Conservation (phyloP, 108 stramenopile genomes). For the Cylindrotheca closterium region DNA sequence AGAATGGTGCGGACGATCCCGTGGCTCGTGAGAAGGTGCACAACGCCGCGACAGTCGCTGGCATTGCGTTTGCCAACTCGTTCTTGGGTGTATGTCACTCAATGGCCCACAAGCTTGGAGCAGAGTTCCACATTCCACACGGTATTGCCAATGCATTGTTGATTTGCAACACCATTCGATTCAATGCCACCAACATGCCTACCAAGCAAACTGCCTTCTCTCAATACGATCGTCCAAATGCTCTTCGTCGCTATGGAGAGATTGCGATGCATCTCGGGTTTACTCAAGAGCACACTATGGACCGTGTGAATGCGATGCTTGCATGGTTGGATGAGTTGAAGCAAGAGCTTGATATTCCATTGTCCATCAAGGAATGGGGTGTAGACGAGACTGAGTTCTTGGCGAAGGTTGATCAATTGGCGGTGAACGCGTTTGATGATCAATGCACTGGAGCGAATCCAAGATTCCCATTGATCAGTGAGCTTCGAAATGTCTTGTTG, state of each 20-base stretch:
- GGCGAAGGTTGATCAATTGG: conserved; percentile 27
- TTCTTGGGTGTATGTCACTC: conserved; percentile 43
- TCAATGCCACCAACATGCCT: conserved; percentile 29
- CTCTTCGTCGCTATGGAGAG: conserved; percentile 25
- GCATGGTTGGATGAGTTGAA: conserved; percentile 22
- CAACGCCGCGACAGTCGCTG: conserved; percentile 34
- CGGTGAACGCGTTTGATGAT: conserved; percentile 41
- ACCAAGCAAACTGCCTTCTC: conserved; percentile 34
- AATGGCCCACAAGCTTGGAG: conserved; percentile 39
- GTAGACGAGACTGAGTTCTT: conserved; percentile 29
- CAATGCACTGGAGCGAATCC: conserved; percentile 49
- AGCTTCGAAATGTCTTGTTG: conserved; percentile 34
- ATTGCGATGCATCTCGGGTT: conserved; percentile 31
- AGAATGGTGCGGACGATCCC: conserved; percentile 16
- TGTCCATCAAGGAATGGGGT: conserved; percentile 27
- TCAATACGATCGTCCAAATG: conserved; percentile 26
- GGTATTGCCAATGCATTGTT: conserved; percentile 28
- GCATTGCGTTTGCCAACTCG: conserved; percentile 38
- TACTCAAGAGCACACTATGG: conserved; percentile 17
- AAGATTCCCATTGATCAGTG: conserved; percentile 35
- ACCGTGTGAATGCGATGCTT: conserved; percentile 16
- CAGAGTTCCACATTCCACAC: conserved; percentile 36
- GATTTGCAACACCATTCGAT: conserved; percentile 31
- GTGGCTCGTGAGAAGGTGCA: conserved; percentile 28
- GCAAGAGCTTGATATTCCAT: conserved; percentile 26